Evolutionary conservation across 2,329 filamentous ascomycete species (phyloP).

Genomic region (Colletotrichum acutatum): DNA sequence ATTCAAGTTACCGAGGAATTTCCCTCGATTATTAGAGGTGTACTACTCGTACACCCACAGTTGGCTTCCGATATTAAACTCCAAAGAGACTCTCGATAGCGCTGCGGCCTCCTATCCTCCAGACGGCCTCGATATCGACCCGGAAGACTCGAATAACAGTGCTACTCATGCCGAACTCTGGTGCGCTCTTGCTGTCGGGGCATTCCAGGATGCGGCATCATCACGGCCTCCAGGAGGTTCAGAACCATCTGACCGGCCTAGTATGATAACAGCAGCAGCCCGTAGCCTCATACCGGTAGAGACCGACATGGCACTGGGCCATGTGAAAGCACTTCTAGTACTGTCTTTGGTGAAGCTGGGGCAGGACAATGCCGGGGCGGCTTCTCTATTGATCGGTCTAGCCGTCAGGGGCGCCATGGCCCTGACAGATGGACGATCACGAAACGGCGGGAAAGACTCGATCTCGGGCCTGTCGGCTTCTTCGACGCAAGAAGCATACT

Average conservation of each 20-base stretch:
- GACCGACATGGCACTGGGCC: conserved; percentile 50
- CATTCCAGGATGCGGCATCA: conserved; percentile 59
- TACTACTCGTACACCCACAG: conserved; percentile 82
- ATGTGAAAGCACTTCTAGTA: conserved; percentile 67
- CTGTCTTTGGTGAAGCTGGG: conserved; percentile 73
- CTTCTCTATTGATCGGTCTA: conserved; percentile 73
- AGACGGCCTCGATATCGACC: conserved; percentile 45
- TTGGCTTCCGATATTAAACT: conserved; percentile 79
- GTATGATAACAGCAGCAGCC: conserved; percentile 60
- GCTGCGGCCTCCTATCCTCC: conserved; percentile 55
- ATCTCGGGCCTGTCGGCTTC: conserved; percentile 1
- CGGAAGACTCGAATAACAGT: conserved; percentile 41
- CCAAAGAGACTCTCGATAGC: conserved; percentile 67
- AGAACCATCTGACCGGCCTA: conserved; percentile 43
- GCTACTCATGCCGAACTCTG: conserved; percentile 68
- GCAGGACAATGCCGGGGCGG: conserved; percentile 63
- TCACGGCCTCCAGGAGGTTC: conserved; percentile 33
- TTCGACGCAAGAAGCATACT: conserved; percentile 6
- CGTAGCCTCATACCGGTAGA: conserved; percentile 60
- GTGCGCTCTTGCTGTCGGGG: conserved; percentile 68
- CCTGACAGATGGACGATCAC: conserved; percentile 11
- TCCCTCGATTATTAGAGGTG: conserved; percentile 73
- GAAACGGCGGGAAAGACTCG: background rate
- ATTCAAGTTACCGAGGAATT: conserved; percentile 60
- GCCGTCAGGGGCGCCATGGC: conserved; percentile 58